Conservation (phyloP, 345 rosid genomes). For the Erodium maritimum region DNA sequence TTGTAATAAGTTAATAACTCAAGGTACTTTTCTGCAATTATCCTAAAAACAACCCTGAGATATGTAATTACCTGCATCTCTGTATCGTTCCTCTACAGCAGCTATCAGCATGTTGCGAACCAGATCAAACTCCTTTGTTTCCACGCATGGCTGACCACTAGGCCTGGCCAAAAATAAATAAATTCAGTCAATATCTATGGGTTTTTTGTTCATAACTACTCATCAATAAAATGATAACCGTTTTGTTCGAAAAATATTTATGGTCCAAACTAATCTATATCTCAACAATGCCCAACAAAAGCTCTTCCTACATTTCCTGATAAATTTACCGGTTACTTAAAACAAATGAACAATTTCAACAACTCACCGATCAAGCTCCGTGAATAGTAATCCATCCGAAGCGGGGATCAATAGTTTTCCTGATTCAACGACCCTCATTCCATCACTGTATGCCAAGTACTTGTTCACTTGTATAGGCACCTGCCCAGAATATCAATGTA, state of each 20-base stretch:
- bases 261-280: too few species aligned
- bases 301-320: too few species aligned
- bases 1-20: too few species aligned
- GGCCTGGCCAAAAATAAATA: slow-evolving; percentile 44
- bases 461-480: slow-evolving; percentile 94
- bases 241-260: too few species aligned
- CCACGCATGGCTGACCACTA: slow-evolving; percentile 75
- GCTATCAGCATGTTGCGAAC: slow-evolving; percentile 70
- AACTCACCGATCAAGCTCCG: slow-evolving; percentile 69
- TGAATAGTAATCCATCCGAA: slow-evolving; percentile 55
- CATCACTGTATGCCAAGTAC: slow-evolving; percentile 83
- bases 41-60: too few species aligned
- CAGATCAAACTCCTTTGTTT: slow-evolving; percentile 73
- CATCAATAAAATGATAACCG: too few species aligned
- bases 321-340: background rate
- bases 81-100: slow-evolving; percentile 71
- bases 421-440: slow-evolving; percentile 80
- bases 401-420: slow-evolving; percentile 50
- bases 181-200: background rate
- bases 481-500: slow-evolving; percentile 16
- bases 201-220: too few species aligned
- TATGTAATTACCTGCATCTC: slow-evolving; percentile 63
- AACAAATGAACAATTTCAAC: background rate
- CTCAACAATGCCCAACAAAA: too few species aligned
- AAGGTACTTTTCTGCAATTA: too few species aligned